phyloP scores from a whole-genome alignment of 2,329 filamentous ascomycete species.

The Diaporthe sp. region DNA sequence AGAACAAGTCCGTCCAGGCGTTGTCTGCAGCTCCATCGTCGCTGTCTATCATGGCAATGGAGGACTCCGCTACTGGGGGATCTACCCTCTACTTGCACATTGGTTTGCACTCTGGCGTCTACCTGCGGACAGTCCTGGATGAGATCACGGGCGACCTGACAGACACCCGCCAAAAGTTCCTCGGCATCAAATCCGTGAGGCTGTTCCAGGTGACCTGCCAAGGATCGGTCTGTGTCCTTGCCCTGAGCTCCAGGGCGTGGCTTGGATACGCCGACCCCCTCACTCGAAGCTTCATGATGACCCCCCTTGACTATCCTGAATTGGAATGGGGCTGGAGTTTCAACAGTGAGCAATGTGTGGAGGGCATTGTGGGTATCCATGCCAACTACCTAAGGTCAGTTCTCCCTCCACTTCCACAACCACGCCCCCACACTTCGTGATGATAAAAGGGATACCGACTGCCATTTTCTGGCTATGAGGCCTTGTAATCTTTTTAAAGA shows the following conservation, averaged over 20 bases:
- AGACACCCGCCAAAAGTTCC: conserved; percentile 93
- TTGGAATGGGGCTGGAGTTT: conserved; percentile 98
- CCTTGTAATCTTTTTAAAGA: conserved; percentile 63
- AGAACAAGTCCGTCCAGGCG: conserved; percentile 95
- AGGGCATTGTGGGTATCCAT: conserved; percentile 95
- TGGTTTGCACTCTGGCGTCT: conserved; percentile 94
- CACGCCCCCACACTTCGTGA: conserved; percentile 62
- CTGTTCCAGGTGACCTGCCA: conserved; percentile 93
- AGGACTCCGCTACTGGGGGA: conserved; percentile 90
- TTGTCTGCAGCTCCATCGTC: conserved; percentile 91
- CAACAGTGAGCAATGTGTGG: conserved; percentile 91
- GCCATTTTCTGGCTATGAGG: conserved; percentile 66
- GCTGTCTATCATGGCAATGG: conserved; percentile 93
- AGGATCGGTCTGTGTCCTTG: conserved; percentile 86
- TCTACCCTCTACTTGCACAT: conserved; percentile 95
- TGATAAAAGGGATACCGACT: conserved; percentile 75
- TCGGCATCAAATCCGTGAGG: conserved; percentile 90
- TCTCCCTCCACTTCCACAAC: conserved; percentile 48
- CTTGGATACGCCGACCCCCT: conserved; percentile 92
- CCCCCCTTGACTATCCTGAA: conserved; percentile 87
- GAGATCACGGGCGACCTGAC: conserved; percentile 96
- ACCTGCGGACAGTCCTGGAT: conserved; percentile 93
- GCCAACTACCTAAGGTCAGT: conserved; percentile 86
- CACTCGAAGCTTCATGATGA: conserved; percentile 90
- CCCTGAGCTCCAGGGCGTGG: conserved; percentile 95